phyloP scores from a whole-genome alignment of 441 rosid genomes.

The Mallotus repandus region DNA sequence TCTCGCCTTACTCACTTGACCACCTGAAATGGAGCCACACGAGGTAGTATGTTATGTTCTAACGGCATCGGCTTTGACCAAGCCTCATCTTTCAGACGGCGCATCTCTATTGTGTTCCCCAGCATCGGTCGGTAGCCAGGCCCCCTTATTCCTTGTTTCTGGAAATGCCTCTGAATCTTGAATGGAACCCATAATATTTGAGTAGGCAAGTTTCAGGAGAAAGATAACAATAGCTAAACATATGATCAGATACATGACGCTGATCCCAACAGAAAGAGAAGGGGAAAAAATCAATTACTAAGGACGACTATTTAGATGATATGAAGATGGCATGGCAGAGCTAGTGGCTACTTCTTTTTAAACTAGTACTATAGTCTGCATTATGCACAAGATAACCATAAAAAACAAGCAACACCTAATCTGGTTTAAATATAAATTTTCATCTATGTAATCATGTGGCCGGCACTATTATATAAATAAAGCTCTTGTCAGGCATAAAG shows the following conservation, averaged over 20 bases:
- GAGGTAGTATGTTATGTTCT: slow-evolving; percentile 37
- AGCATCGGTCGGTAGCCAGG: slow-evolving; percentile 45
- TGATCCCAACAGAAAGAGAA: neutral
- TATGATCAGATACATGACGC: neutral
- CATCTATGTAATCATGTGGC: too few species aligned
- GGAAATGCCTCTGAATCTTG: slow-evolving; percentile 47
- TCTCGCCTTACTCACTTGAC: slow-evolving; percentile 47
- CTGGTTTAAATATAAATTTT: too few species aligned
- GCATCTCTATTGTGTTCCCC: slow-evolving; percentile 49
- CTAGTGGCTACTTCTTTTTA: neutral
- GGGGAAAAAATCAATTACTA: too few species aligned
- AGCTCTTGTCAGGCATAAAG: too few species aligned
- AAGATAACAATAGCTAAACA: neutral
- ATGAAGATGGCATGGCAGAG: neutral
- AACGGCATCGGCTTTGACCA: slow-evolving; percentile 28
- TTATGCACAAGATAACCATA: too few species aligned
- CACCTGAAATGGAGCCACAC: slow-evolving; percentile 44
- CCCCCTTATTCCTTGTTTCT: slow-evolving; percentile 34
- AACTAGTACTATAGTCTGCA: neutral
- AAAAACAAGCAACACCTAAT: too few species aligned
- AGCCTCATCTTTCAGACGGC: slow-evolving; percentile 34
- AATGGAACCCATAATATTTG: slow-evolving; percentile 40
- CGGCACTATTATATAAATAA: too few species aligned
- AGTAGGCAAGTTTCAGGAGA: neutral
- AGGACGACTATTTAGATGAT: too few species aligned